phyloP scores from a whole-genome alignment of 345 rosid genomes.

The Dovyalis caffra region DNA sequence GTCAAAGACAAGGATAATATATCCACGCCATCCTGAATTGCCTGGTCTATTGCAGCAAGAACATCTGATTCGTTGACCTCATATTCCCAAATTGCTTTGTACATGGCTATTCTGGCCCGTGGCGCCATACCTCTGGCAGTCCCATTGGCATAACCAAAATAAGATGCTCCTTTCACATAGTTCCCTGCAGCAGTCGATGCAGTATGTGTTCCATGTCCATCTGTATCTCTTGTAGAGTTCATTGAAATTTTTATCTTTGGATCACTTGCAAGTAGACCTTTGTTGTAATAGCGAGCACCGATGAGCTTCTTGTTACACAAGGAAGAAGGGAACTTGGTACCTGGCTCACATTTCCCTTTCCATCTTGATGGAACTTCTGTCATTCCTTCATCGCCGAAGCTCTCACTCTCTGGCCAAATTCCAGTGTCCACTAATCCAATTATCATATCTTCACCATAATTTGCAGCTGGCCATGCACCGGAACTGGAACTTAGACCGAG shows the following conservation, averaged over 20 bases:
- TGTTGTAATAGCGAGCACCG: conserved; percentile 40
- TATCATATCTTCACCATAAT: conserved; percentile 34
- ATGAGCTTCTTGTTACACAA: conserved; percentile 46
- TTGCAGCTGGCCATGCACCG: conserved; percentile 30
- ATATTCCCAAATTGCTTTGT: conserved; percentile 36
- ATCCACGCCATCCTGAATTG: conserved; percentile 47
- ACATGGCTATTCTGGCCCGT: conserved; percentile 36
- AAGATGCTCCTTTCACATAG: conserved; percentile 35
- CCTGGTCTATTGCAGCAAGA: conserved; percentile 52
- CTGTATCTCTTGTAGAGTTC: conserved; percentile 33
- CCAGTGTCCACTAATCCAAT: conserved; percentile 50
- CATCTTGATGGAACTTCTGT: conserved; percentile 33
- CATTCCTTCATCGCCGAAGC: conserved; percentile 43
- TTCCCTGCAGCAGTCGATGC: conserved; percentile 51
- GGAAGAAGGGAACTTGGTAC: conserved; percentile 27
- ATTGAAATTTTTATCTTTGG: conserved; percentile 23
- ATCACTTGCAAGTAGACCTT: conserved; percentile 37
- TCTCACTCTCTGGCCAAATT: conserved; percentile 50
- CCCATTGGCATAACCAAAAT: conserved; percentile 43
- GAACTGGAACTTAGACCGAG: conserved; percentile 34
- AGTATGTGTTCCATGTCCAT: conserved; percentile 52
- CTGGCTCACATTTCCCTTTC: conserved; percentile 40
- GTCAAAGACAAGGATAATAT: conserved; percentile 41
- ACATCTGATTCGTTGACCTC: conserved; percentile 41
- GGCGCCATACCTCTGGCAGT: conserved; percentile 44